phyloP scores from a whole-genome alignment of 768 basidiomycete species.

The Phylloporus arenicola region DNA sequence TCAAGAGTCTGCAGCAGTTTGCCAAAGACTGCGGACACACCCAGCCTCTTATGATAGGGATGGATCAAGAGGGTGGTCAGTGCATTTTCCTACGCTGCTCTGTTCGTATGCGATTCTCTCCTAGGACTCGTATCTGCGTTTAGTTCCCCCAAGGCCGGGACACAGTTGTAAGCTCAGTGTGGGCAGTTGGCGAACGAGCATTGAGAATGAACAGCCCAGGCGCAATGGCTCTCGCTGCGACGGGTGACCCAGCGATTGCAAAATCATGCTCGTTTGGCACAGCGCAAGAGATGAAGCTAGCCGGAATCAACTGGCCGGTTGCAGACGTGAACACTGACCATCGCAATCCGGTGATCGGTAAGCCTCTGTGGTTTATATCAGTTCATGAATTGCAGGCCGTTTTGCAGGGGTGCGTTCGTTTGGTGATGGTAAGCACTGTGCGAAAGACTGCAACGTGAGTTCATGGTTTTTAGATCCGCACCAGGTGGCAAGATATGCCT shows the following conservation, averaged over 20 bases:
- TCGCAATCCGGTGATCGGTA: slow-evolving; percentile 67
- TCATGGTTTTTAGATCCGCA: slow-evolving; percentile 40
- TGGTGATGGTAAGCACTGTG: slow-evolving; percentile 47
- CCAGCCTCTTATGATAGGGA: slow-evolving; percentile 58
- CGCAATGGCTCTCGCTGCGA: slow-evolving; percentile 66
- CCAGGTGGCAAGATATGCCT: slow-evolving; percentile 45
- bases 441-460: neutral
- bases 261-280: slow-evolving; percentile 46
- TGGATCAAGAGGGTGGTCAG: slow-evolving; percentile 71
- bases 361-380: slow-evolving; percentile 7
- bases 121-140: slow-evolving; percentile 68
- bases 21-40: slow-evolving; percentile 54
- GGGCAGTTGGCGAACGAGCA: neutral
- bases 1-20: slow-evolving; percentile 46
- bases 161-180: slow-evolving; percentile 53
- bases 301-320: slow-evolving; percentile 72
- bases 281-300: slow-evolving; percentile 51
- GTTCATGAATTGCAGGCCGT: neutral
- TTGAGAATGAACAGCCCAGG: slow-evolving; percentile 46
- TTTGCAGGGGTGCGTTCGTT: slow-evolving; percentile 60
- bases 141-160: slow-evolving; percentile 48
- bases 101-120: neutral
- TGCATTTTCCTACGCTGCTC: neutral
- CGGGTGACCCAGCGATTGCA: slow-evolving; percentile 40
- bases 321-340: slow-evolving; percentile 70